phyloP scores from a whole-genome alignment of 2,329 filamentous ascomycete genomes.

The Pyricularia sp. region DNA sequence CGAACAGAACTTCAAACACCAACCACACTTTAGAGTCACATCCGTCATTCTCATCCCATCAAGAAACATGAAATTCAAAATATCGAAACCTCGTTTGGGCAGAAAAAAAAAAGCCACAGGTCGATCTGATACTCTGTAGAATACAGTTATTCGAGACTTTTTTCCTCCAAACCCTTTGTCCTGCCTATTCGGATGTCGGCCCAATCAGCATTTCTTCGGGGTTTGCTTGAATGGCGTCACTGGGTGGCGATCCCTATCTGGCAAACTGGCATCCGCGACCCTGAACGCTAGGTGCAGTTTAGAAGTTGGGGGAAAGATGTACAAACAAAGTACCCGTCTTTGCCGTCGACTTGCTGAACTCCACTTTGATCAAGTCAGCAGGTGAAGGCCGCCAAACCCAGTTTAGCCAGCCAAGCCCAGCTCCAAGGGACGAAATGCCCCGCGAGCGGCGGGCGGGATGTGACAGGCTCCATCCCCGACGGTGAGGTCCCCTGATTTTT shows the following conservation, averaged over 20 bases:
- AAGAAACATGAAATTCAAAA: neutral
- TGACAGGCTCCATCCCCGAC: neutral
- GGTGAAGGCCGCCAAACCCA: neutral
- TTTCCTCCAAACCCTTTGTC: no score
- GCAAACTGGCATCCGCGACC: neutral
- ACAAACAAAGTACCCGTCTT: neutral
- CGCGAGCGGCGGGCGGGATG: neutral
- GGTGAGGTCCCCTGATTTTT: neutral
- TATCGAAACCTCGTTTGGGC: neutral
- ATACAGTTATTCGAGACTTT: no score
- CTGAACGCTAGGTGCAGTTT: neutral
- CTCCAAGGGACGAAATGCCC: neutral
- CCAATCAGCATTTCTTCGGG: neutral
- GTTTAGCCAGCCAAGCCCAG: neutral
- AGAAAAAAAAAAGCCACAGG: no score
- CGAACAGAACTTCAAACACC: neutral
- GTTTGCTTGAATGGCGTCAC: neutral
- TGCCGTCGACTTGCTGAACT: neutral
- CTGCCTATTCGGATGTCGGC: neutral
- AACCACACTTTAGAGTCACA: neutral
- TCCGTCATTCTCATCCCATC: neutral
- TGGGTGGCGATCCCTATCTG: neutral
- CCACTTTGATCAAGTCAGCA: neutral
- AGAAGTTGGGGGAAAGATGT: neutral
- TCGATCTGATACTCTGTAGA: no score